Percentiles rank a stretch among this genome's conserved stretches.
These are phyloP conservation scores for Penicillium alfredii DNA, from an alignment of 495 filamentous ascomycete species.

Conservation along the genomic window DNA sequence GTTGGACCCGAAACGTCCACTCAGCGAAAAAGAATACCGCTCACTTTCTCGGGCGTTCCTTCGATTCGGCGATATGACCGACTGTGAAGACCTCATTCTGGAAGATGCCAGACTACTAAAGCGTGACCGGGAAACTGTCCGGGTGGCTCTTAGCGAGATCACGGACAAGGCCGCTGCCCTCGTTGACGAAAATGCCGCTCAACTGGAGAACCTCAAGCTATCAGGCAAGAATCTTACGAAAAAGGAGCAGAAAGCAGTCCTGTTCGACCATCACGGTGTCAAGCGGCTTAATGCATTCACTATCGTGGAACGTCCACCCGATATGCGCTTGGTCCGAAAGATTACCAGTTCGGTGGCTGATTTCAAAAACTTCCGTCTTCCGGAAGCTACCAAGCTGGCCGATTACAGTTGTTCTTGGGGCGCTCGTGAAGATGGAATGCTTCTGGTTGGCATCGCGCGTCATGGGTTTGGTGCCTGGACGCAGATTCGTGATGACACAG, in stretches of 20 bases:
- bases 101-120: slow-evolving; percentile 75
- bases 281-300: slow-evolving; percentile 94
- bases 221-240: slow-evolving; percentile 75
- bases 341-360: slow-evolving; percentile 58
- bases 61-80: slow-evolving; percentile 80
- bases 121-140: slow-evolving; percentile 72
- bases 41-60: slow-evolving; percentile 83
- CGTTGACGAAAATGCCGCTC: slow-evolving; percentile 60
- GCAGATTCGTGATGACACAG: slow-evolving; percentile 84
- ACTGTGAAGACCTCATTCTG: slow-evolving; percentile 78
- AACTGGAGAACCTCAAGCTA: slow-evolving; percentile 56
- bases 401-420: slow-evolving; percentile 87
- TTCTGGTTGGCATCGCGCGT: slow-evolving; percentile 83
- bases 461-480: slow-evolving; percentile 95
- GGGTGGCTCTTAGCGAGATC: slow-evolving; percentile 63
- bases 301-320: slow-evolving; percentile 77
- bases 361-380: slow-evolving; percentile 72
- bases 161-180: slow-evolving; percentile 62
- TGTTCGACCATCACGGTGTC: slow-evolving; percentile 88
- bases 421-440: slow-evolving; percentile 91
- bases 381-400: slow-evolving; percentile 84
- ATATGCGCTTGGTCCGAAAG: slow-evolving; percentile 77
- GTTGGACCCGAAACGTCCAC: slow-evolving; percentile 75
- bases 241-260: slow-evolving; percentile 92
- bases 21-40: slow-evolving; percentile 85